Percentiles rank a stretch among this genome's conserved stretches.
These are phyloP conservation scores for Litsea cubeba DNA, from an alignment of 164 flowering plant genomes.

Conservation along the genomic window DNA sequence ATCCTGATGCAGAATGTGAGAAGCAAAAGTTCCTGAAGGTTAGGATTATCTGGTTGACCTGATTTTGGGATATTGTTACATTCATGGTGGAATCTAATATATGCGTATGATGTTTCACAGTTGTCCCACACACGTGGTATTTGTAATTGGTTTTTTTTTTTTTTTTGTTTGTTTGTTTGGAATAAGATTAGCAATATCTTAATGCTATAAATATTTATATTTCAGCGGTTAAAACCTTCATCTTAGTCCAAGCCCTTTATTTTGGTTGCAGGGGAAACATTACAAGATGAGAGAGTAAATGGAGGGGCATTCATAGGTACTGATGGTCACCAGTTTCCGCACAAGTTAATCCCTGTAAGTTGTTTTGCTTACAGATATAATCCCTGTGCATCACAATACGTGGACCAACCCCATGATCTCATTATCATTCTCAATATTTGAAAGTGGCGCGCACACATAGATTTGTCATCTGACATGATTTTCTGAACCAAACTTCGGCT, in stretches of 20 bases:
- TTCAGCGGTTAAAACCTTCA: not conserved
- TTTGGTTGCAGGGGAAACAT: conserved; percentile 68
- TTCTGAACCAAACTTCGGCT: not conserved
- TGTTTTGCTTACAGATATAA: not conserved
- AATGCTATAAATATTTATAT: not conserved
- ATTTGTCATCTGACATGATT: not conserved
- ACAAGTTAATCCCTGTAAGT: conserved; percentile 87
- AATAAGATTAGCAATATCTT: not conserved
- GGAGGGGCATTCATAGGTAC: conserved; percentile 78
- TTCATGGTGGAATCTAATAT: not conserved
- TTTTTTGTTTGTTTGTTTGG: not conserved
- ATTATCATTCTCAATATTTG: not conserved
- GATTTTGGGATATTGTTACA: not conserved
- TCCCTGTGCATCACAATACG: not conserved
- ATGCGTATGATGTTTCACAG: not conserved
- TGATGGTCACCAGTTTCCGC: conserved; percentile 89
- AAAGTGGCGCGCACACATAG: not conserved
- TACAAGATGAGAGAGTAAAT: conserved; percentile 85
- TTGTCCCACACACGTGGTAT: not conserved
- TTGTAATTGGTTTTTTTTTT: not conserved
- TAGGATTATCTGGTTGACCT: not conserved
- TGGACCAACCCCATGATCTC: not conserved
- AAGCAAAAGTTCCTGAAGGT: not conserved
- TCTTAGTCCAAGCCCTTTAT: not conserved
- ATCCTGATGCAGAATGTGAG: not conserved